phyloP scores from a whole-genome alignment of 2,329 filamentous ascomycete species.

The Claviceps sp. region DNA sequence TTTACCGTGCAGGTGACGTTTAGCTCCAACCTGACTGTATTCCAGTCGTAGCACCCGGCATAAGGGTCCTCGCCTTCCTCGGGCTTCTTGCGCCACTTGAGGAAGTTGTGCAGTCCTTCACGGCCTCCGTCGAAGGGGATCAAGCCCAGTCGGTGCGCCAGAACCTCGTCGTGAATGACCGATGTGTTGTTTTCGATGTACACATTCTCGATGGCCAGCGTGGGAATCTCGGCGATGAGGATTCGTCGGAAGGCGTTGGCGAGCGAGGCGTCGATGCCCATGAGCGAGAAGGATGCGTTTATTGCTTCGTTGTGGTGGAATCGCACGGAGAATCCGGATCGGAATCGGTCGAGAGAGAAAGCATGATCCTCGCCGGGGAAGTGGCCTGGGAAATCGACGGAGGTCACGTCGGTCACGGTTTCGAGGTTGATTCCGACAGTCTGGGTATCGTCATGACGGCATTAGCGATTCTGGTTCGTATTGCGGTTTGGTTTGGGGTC shows the following conservation, averaged over 20 bases:
- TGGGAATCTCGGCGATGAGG: slow-evolving; percentile 85
- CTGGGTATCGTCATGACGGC: slow-evolving; percentile 27
- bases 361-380: slow-evolving; percentile 76
- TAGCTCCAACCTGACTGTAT: slow-evolving; percentile 71
- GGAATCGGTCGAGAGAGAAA: slow-evolving; percentile 66
- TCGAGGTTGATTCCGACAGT: slow-evolving; percentile 79
- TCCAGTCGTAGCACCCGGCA: slow-evolving; percentile 59
- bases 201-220: slow-evolving; percentile 84
- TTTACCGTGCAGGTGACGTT: slow-evolving; percentile 72
- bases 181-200: slow-evolving; percentile 95
- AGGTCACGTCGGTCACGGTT: slow-evolving; percentile 77
- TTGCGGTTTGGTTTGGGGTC: not conserved
- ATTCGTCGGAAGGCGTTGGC: slow-evolving; percentile 97
- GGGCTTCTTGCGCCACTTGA: slow-evolving; percentile 71
- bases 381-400: slow-evolving; percentile 85
- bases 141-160: slow-evolving; percentile 78
- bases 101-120: slow-evolving; percentile 60
- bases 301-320: slow-evolving; percentile 73
- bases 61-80: slow-evolving; percentile 45
- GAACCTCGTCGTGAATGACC: slow-evolving; percentile 94
- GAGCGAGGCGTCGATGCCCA: slow-evolving; percentile 82
- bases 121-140: slow-evolving; percentile 75
- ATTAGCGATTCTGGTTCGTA: not conserved
- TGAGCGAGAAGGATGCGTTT: slow-evolving; percentile 77
- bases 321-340: slow-evolving; percentile 53